phyloP scores from a whole-genome alignment of 1,284 basidiomycete genomes.

The Puccinia coronata region DNA sequence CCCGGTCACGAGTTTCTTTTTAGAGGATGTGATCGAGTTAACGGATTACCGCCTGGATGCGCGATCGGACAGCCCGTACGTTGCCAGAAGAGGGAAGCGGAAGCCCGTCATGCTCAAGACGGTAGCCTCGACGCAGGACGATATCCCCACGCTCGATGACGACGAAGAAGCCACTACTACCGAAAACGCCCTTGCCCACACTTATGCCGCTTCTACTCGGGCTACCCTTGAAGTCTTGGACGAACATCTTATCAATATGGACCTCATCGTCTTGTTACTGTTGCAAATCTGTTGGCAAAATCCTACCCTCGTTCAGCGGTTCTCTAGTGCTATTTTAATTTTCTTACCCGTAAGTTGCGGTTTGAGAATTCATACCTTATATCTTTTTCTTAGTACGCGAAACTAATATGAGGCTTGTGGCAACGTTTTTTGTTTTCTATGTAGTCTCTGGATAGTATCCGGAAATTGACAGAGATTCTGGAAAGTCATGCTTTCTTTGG shows the following conservation, averaged over 20 bases:
- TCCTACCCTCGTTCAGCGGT: slow-evolving; percentile 62
- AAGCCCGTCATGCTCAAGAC: slow-evolving; percentile 34
- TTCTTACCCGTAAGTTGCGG: slow-evolving; percentile 77
- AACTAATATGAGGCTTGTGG: neutral
- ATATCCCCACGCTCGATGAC: slow-evolving; percentile 37
- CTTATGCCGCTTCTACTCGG: slow-evolving; percentile 66
- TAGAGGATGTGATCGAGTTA: slow-evolving; percentile 90
- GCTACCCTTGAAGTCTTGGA: slow-evolving; percentile 83
- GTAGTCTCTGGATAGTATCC: slow-evolving; percentile 68
- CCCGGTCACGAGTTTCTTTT: slow-evolving; percentile 81
- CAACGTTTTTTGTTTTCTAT: neutral
- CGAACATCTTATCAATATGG: slow-evolving; percentile 84
- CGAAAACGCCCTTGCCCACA: slow-evolving; percentile 53
- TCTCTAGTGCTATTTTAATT: slow-evolving; percentile 80
- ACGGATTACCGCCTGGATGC: slow-evolving; percentile 75
- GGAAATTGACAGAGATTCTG: slow-evolving; percentile 80
- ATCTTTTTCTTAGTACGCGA: slow-evolving; percentile 61
- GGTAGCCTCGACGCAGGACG: slow-evolving; percentile 3
- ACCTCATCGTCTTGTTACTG: slow-evolving; percentile 80
- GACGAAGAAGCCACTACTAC: slow-evolving; percentile 30
- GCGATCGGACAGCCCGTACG: slow-evolving; percentile 76
- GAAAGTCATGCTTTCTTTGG: slow-evolving; percentile 76
- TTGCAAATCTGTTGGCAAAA: slow-evolving; percentile 82
- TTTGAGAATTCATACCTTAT: neutral
- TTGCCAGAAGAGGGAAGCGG: slow-evolving; percentile 47